These are phyloP conservation scores for Claviceps africana DNA, from an alignment of 2,329 filamentous ascomycete species.

Conservation along the genomic window DNA sequence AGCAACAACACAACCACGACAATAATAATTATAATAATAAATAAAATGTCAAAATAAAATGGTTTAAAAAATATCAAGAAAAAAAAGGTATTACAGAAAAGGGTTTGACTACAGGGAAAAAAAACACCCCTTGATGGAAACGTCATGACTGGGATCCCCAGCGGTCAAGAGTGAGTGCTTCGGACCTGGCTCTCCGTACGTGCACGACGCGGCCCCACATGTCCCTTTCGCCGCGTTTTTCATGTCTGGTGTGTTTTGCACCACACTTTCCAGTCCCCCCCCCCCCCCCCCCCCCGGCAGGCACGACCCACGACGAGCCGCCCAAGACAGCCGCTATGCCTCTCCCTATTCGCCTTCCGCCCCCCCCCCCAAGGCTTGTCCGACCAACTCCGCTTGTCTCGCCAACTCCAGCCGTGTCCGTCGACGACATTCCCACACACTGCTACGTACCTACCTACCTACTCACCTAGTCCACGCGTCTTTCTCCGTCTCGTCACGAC, in stretches of 20 bases:
- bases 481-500: neutral
- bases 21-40: no score
- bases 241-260: neutral
- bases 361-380: neutral
- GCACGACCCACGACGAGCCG: neutral
- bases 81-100: no score
- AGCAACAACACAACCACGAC: no score
- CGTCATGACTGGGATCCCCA: neutral
- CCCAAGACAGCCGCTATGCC: neutral
- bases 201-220: neutral
- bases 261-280: no score
- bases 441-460: no score
- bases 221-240: neutral
- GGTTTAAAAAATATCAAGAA: no score
- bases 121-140: neutral
- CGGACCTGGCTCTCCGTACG: neutral
- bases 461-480: neutral
- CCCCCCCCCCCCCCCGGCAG: neutral
- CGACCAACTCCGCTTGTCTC: conserved; percentile 4
- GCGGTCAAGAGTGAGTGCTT: no score
- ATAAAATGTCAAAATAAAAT: no score
- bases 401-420: neutral
- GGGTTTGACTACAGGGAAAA: no score
- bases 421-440: neutral
- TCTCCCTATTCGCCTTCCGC: neutral